Conservation (phyloP, 192 early-diverging fungal genomes). For the Coemansia pectinata region DNA sequence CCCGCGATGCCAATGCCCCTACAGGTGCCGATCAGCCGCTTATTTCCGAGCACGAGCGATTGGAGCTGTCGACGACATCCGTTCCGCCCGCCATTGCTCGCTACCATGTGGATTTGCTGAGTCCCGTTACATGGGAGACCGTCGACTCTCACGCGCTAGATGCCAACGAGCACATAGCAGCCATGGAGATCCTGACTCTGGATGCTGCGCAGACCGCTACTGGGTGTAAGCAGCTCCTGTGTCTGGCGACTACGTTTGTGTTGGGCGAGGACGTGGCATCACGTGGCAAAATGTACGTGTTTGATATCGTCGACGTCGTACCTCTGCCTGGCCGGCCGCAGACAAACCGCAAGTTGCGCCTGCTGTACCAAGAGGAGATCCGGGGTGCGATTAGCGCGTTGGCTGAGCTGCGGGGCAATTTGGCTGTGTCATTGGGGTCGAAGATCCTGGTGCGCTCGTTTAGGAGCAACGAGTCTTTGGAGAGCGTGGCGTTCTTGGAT, state of each 20-base stretch:
- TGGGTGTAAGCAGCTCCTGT: slow-evolving; percentile 84
- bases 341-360: slow-evolving; percentile 90
- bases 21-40: slow-evolving; percentile 14
- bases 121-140: slow-evolving; percentile 93
- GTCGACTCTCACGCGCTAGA: slow-evolving; percentile 78
- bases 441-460: slow-evolving; percentile 87
- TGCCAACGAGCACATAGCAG: slow-evolving; percentile 81
- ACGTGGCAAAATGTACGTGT: slow-evolving; percentile 88
- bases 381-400: slow-evolving; percentile 86
- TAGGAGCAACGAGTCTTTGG: slow-evolving; percentile 75
- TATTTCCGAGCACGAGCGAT: slow-evolving; percentile 42
- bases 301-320: slow-evolving; percentile 96
- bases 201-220: slow-evolving; percentile 81
- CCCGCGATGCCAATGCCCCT: slow-evolving; percentile 18
- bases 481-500: slow-evolving; percentile 93
- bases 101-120: slow-evolving; percentile 83
- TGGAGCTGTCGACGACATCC: slow-evolving; percentile 43
- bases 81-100: slow-evolving; percentile 64
- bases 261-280: slow-evolving; percentile 90
- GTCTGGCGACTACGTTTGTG: slow-evolving; percentile 83
- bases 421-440: slow-evolving; percentile 84
- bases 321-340: slow-evolving; percentile 93
- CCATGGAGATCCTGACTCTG: slow-evolving; percentile 75
- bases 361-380: slow-evolving; percentile 78
- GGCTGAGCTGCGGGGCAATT: slow-evolving; percentile 80